Base-by-base conservation (phyloP, 106 monocot genomes). In the Apostasia ramifera region DNA sequence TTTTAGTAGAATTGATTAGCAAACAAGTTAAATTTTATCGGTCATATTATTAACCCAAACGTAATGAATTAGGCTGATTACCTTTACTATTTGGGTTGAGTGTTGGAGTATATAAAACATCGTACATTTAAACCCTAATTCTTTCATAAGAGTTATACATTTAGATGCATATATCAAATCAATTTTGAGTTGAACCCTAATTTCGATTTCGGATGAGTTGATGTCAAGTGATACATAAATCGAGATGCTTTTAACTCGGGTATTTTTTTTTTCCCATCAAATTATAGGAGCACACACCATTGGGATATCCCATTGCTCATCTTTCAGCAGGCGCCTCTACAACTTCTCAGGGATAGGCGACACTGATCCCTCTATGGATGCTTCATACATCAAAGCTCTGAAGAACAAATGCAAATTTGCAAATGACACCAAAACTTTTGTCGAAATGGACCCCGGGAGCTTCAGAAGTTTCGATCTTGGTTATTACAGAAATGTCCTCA, bases 391-490 rank as follows among this genome's bases (percentile, higher is more conserved):
- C 3, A 6, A n/a, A 14, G 60, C 60, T 1, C 8, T 70, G 61
- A 80, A 70, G 63, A 44, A 44, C 12, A 41, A 48, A 43, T 80
- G 74, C 64, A 69, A 42, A 57, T 40, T 6, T 44, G 15, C 44
- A 7, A 66, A 46, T 54, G 66, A 77, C 40, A 56, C 42, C 15
- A 44, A 63, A 61, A 81, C 55, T 38, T 48, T 66, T 8, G 82
- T 80, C 15, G 80, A 84, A 56, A 85, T 88, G 83, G 88, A 88
- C 48, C 83, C 92, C 6, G 83, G 81, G 2, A 93, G 92, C 63
- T 76, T 63, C 81, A 66, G 3, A 42, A 79, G 81, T 6, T 88
- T 93, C 57, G 88, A 93, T 70, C 53, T 40, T 3, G 44, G 76
- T 57, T 93, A 86, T 73, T 93, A 69, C 85, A 81, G 68, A 56